Base-by-base conservation (phyloP, 192 early-diverging fungal species). In the Coemansia reversa region DNA sequence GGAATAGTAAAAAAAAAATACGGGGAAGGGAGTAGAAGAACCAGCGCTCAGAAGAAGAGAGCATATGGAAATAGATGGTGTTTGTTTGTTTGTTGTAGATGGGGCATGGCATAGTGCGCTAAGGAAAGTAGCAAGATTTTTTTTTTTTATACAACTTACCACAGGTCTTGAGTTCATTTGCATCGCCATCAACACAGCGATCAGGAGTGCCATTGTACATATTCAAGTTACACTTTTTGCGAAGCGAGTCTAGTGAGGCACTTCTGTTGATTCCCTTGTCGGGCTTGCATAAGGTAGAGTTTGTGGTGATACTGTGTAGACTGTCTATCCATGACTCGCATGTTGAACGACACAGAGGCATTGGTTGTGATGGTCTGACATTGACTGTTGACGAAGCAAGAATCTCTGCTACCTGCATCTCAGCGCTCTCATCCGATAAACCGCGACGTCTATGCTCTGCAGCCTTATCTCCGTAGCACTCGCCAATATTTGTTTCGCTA, bases 131-230 rank as follows among this genome's bases (percentile, higher is more conserved):
- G 9, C 35, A 39, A 11, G 35, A 11, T n/a, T n/a, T n/a, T 12
- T 39, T 12, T 39, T 39, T 1, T 9, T 51, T 39, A 18, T 7
- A 9, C 5, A 55, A 61, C 79, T 76, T 81, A 81, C 79, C 81
- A 55, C 81, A 83, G 18, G 81, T 83, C 32, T 66, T 67, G 28
- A 60, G 68, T 67, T 83, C 81, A 35, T 83, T 83, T 19, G 70
- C 69, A 5, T 74, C 55, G 35, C 81, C 81, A 29, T 60, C 57
- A 16, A 83, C 65, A 47, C 81, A 83, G 51, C 39, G 62, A 1
- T 70, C 79, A 1, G 58, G 35, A 18, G 50, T 47, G 56, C 79
- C 79, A 39, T 56, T 72, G 56, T 73, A 73, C 27, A 53, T 55
- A 52, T 7, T 24, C 39, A 57, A 22, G 16, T 72, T 59, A 70